phyloP scores from a whole-genome alignment of 2,329 filamentous ascomycete species.

The Teratosphaeriaceae sp. region DNA sequence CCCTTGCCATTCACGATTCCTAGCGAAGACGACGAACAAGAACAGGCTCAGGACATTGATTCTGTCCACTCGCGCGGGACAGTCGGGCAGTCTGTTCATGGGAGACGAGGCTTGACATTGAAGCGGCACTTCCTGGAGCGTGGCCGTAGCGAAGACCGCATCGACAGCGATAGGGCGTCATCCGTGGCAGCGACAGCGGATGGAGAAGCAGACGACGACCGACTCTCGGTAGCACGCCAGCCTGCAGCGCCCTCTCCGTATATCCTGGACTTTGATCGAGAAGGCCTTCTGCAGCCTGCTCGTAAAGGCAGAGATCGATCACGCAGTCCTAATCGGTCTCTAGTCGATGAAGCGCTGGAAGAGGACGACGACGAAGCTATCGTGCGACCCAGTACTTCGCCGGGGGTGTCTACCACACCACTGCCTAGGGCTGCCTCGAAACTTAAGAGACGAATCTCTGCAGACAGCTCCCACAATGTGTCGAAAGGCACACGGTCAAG shows the following conservation, averaged over 20 bases:
- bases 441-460: background rate
- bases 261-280: background rate
- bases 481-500: background rate
- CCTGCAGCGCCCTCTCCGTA: slow-evolving; percentile 11
- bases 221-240: background rate
- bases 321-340: slow-evolving; percentile 1
- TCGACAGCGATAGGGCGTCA: slow-evolving; percentile 38
- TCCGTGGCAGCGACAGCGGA: slow-evolving; percentile 52
- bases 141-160: slow-evolving; percentile 13
- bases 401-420: slow-evolving; percentile 3
- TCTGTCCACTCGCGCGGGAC: slow-evolving; percentile 5
- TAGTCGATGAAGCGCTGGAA: slow-evolving; percentile 13
- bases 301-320: background rate
- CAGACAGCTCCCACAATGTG: background rate
- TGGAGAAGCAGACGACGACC: slow-evolving; percentile 49
- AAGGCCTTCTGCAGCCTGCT: background rate
- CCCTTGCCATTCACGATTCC: slow-evolving; percentile 62
- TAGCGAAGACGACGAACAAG: slow-evolving; percentile 40
- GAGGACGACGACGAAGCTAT: slow-evolving; percentile 19
- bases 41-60: slow-evolving; percentile 29
- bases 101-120: slow-evolving; percentile 5
- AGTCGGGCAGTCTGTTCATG: slow-evolving; percentile 1
- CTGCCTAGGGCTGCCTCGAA: background rate
- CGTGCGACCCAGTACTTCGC: slow-evolving; percentile 5
- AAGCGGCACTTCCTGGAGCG: slow-evolving; percentile 6